These are phyloP conservation scores for Stephania japonica DNA, from an alignment of 164 flowering plant genomes.

Conservation along the genomic window DNA sequence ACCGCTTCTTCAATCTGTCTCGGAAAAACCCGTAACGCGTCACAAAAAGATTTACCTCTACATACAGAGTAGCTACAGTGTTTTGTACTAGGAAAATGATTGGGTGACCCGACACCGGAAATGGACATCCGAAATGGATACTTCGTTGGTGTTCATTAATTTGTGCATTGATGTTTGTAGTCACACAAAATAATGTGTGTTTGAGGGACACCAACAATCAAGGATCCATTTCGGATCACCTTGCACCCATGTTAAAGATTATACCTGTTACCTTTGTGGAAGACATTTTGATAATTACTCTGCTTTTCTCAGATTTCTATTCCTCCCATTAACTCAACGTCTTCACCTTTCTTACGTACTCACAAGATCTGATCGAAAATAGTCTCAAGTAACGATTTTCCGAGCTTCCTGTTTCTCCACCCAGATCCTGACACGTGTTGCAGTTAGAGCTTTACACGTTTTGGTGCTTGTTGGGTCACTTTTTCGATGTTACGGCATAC, in stretches of 20 bases:
- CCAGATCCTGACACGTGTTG: not conserved
- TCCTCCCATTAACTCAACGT: not conserved
- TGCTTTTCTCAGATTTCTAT: not conserved
- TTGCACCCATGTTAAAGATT: not conserved
- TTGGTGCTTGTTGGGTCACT: not conserved
- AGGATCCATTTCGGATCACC: too few species aligned
- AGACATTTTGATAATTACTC: not conserved
- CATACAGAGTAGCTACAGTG: not conserved
- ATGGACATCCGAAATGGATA: too few species aligned
- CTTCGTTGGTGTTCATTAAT: not conserved
- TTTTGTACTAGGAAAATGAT: too few species aligned
- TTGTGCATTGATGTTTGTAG: too few species aligned
- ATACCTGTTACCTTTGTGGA: not conserved
- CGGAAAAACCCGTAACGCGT: not conserved
- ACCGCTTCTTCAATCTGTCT: not conserved
- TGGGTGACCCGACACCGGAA: too few species aligned
- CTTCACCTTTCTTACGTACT: not conserved
- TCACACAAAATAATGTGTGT: not conserved
- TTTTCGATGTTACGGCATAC: too few species aligned
- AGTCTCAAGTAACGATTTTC: not conserved
- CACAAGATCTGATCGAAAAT: not conserved
- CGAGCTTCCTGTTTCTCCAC: not conserved
- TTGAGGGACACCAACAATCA: too few species aligned
- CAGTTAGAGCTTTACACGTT: not conserved
- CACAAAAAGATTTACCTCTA: not conserved